Base-by-base conservation (phyloP, 495 filamentous ascomycete species). In the Tuber melanosporum region DNA sequence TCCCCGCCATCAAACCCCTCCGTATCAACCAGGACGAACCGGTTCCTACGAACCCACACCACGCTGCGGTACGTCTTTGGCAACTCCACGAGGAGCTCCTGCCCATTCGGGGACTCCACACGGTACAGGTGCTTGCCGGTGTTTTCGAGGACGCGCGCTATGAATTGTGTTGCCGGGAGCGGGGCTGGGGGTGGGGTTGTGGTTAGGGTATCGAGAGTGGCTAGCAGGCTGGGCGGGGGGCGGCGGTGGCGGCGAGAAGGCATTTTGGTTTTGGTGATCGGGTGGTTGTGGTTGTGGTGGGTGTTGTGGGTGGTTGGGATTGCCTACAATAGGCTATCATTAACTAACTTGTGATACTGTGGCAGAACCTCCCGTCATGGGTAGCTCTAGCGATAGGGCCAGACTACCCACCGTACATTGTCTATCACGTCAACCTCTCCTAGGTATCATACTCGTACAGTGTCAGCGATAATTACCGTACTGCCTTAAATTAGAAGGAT, bases 41-140 rank as follows among this genome's bases (percentile, higher is more conserved):
- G 93, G 14, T 93, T 92, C 4, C 92, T 90, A 79, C 91, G 92
- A 82, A 98, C 91, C 92, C 94, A 97, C 77, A 98, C 92, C 20
- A 92, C 93, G 72, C 92, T 94, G 71, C 94, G 93, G 82, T 98
- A 98, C 14, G 91, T 88, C 0, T 92, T 84, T 5, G 90, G 90
- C 70, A 98, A 87, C 86, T 97, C 94, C 39, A 92, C 91, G 8
- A 97, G 85, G 44, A 91, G 78, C 57, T 87, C 84, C 83, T 80
- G 77, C 83, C 85, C 72, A 88, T 39, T 39, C 20, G 82, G 90
- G 43, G 92, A 84, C 77, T 90, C 87, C 73, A 93, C 92, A 71
- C 88, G 87, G 86, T 95, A 98, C 43, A 96, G 87, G 83, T 91
- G 94, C 85, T 96, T 97, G 75, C 95, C 95, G 76, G 93, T 91